phyloP scores from a whole-genome alignment of 768 basidiomycete genomes.

The Xerocomus spinulosus region DNA sequence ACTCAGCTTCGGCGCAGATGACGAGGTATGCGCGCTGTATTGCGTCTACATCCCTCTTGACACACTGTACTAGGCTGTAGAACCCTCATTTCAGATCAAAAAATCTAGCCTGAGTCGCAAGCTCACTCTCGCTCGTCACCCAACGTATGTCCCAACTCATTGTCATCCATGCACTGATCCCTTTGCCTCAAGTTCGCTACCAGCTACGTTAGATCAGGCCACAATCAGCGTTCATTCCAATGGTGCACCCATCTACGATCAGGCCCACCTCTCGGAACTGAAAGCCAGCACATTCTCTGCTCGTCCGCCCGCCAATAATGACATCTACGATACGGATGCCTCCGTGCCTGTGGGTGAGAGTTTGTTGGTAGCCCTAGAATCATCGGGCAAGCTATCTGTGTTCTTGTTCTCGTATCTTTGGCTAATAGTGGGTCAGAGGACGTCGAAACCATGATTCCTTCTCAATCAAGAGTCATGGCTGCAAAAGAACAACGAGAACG shows the following conservation, averaged over 20 bases:
- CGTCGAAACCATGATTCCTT: conserved; percentile 52
- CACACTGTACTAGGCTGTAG: too few species aligned
- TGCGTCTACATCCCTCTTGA: too few species aligned
- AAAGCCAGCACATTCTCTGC: conserved; percentile 70
- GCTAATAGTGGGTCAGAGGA: conserved; percentile 27
- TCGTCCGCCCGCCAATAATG: conserved; percentile 39
- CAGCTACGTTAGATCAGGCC: conserved; percentile 51
- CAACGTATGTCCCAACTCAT: conserved; percentile 37
- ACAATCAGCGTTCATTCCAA: conserved; percentile 42
- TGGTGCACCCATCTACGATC: conserved; percentile 61
- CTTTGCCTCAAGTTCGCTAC: conserved; percentile 31
- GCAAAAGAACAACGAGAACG: conserved; percentile 77
- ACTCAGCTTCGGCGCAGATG: conserved; percentile 73
- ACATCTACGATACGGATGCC: conserved; percentile 47
- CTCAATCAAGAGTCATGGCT: conserved; percentile 63
- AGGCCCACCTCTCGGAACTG: conserved; percentile 69
- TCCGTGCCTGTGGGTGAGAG: conserved; percentile 41
- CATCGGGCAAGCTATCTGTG: conserved; percentile 27
- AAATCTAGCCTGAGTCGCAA: conserved; percentile 75
- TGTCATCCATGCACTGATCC: conserved; percentile 5
- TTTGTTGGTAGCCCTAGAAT: conserved; percentile 29
- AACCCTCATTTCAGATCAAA: conserved; percentile 72
- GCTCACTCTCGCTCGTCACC: conserved; percentile 50
- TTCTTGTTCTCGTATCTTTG: not conserved
- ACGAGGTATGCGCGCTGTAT: conserved; percentile 62